A percentile compares a stretch with the other conserved stretches of the same genome.
Conservation (phyloP, 2,329 filamentous ascomycete genomes). For the Stachybotrys elegans region DNA sequence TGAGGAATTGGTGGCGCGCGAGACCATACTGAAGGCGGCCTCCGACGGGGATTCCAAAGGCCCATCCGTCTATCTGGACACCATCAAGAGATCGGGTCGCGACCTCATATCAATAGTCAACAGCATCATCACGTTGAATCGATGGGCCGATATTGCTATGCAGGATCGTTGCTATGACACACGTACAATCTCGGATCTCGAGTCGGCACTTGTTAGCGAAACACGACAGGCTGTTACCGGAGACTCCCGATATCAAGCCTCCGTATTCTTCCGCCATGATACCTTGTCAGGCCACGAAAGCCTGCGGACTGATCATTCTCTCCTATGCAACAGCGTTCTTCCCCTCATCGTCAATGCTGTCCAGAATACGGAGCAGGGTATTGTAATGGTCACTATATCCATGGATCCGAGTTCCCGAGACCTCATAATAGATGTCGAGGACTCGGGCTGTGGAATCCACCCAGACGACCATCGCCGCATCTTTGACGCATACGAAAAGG, state of each 20-base stretch:
- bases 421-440: slow-evolving; percentile 33
- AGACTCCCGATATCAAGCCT: slow-evolving; percentile 8
- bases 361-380: slow-evolving; percentile 31
- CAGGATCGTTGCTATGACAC: slow-evolving; percentile 22
- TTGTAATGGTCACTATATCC: slow-evolving; percentile 27
- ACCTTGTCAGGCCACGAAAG: slow-evolving; percentile 16
- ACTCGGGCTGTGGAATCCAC: slow-evolving; percentile 35
- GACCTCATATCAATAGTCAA: slow-evolving; percentile 40
- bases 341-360: slow-evolving; percentile 35
- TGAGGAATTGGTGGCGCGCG: slow-evolving; percentile 29
- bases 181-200: slow-evolving; percentile 9
- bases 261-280: slow-evolving; percentile 12
- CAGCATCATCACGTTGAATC: slow-evolving; percentile 34
- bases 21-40: slow-evolving; percentile 7
- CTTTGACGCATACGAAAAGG: slow-evolving; percentile 38
- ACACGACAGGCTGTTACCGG: slow-evolving; percentile 1
- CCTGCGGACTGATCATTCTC: slow-evolving; percentile 27
- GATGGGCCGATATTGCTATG: slow-evolving; percentile 30
- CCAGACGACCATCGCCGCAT: slow-evolving; percentile 29
- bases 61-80: slow-evolving; percentile 18
- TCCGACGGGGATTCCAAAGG: slow-evolving; percentile 2
- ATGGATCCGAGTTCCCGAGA: slow-evolving; percentile 20
- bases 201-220: slow-evolving; percentile 10
- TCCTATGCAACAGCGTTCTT: slow-evolving; percentile 37
- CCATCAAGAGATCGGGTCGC: slow-evolving; percentile 33